These are phyloP conservation scores for Plantago elongata DNA, from an alignment of 257 asterid genomes.

Conservation along the genomic window DNA sequence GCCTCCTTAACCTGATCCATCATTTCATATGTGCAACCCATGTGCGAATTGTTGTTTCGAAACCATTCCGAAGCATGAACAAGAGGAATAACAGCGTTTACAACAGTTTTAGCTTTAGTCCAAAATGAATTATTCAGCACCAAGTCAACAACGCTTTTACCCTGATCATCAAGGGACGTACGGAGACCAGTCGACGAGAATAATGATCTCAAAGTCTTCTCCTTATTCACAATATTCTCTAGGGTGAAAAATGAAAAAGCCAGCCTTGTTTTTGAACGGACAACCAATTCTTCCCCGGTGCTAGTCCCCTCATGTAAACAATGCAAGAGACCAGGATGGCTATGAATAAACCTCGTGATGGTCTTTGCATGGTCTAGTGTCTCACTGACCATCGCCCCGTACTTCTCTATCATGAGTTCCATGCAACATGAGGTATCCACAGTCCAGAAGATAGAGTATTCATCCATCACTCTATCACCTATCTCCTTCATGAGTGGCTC, in stretches of 20 bases:
- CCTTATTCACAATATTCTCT: constrained; percentile 39
- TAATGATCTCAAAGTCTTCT: constrained; percentile 26
- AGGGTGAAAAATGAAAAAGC: constrained; percentile 37
- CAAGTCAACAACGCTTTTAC: constrained; percentile 32
- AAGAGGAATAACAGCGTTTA: constrained; percentile 46
- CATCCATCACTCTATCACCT: constrained; percentile 37
- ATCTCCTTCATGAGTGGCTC: constrained; percentile 43
- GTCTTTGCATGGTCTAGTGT: constrained; percentile 40
- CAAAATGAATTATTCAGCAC: constrained; percentile 41
- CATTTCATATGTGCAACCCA: too few species aligned
- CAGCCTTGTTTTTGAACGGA: constrained; percentile 27
- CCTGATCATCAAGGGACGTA: constrained; percentile 22
- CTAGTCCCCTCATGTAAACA: constrained; percentile 11
- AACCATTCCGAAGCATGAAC: constrained; percentile 1
- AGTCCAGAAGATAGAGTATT: constrained; percentile 46
- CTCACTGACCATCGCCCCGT: constrained; percentile 1
- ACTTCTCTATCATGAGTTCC: constrained; percentile 49
- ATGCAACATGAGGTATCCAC: constrained; percentile 53
- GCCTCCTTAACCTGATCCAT: too few species aligned
- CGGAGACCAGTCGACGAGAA: constrained; percentile 29
- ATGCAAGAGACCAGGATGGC: constrained; percentile 24
- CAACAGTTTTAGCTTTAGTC: constrained; percentile 31
- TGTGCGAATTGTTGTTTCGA: too few species aligned
- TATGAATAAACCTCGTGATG: constrained; percentile 34
- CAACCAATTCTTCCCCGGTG: constrained; percentile 18